phyloP scores from a whole-genome alignment of 2,329 filamentous ascomycete genomes.

The Penicillium oxalicum region DNA sequence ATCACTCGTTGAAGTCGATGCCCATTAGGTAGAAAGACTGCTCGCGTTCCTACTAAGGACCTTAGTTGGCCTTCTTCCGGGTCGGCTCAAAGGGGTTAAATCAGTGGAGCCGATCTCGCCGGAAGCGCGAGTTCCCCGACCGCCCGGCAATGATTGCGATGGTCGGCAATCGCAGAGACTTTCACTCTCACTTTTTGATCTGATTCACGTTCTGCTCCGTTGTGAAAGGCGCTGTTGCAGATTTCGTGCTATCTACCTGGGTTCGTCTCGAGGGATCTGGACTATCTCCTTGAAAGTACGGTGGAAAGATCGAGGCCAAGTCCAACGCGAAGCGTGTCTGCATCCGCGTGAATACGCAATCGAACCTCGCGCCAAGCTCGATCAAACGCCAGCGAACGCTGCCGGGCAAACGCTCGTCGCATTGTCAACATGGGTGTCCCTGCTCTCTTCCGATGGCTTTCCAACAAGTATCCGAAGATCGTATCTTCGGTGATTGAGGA shows the following conservation, averaged over 20 bases:
- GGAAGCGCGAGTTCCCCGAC: slow-evolving; percentile 15
- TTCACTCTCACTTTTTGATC: slow-evolving; percentile 5
- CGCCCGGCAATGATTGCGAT: slow-evolving; percentile 17
- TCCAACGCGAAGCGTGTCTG: slow-evolving; percentile 6
- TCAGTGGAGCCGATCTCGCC: slow-evolving; percentile 8
- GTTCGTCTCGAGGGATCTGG: not conserved
- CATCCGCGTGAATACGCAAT: slow-evolving; percentile 10
- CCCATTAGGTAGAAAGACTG: too few species aligned
- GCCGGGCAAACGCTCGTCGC: slow-evolving; percentile 9
- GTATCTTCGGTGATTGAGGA: slow-evolving; percentile 88
- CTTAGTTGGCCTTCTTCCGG: slow-evolving; percentile 17
- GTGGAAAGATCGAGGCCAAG: not conserved
- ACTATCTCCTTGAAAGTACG: not conserved
- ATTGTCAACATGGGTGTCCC: slow-evolving; percentile 73
- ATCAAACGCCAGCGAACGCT: not conserved
- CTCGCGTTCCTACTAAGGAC: slow-evolving; percentile 5
- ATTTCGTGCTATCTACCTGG: not conserved
- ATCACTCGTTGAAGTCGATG: too few species aligned
- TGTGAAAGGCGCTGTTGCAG: slow-evolving; percentile 11
- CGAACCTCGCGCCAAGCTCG: slow-evolving; percentile 5
- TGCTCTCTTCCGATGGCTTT: slow-evolving; percentile 92
- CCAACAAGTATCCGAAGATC: slow-evolving; percentile 96
- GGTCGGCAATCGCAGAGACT: slow-evolving; percentile 16
- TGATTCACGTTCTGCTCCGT: slow-evolving; percentile 12
- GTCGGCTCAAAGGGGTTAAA: slow-evolving; percentile 15